Conservation (phyloP, 495 filamentous ascomycete species). For the Tuber magnatum region DNA sequence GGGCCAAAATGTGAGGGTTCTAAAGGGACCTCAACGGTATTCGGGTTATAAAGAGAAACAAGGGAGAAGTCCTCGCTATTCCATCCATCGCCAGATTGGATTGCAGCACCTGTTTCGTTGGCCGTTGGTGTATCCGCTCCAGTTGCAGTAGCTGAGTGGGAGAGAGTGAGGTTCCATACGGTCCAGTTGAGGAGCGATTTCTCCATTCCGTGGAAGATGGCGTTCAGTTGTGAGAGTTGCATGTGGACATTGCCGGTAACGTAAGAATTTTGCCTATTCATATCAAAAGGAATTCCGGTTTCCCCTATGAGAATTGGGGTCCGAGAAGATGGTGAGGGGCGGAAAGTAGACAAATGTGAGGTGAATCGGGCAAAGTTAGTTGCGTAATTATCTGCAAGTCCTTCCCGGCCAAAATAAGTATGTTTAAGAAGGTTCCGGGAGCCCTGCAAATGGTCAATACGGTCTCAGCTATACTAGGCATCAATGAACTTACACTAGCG, state of each 20-base stretch:
- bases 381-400: slow-evolving; percentile 34
- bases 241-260: slow-evolving; percentile 50
- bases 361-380: slow-evolving; percentile 37
- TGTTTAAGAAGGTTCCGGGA: slow-evolving; percentile 40
- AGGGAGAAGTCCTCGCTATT: slow-evolving; percentile 73
- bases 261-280: slow-evolving; percentile 66
- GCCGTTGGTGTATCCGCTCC: slow-evolving; percentile 8
- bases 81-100: slow-evolving; percentile 65
- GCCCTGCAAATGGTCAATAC: slow-evolving; percentile 19
- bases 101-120: slow-evolving; percentile 50
- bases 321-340: slow-evolving; percentile 11
- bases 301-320: slow-evolving; percentile 50
- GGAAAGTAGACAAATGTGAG: slow-evolving; percentile 26
- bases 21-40: slow-evolving; percentile 30
- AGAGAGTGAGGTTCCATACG: slow-evolving; percentile 36
- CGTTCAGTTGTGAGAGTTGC: slow-evolving; percentile 34
- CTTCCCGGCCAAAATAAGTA: slow-evolving; percentile 37
- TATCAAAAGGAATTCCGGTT: slow-evolving; percentile 71
- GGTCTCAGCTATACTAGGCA: background rate
- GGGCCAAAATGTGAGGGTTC: slow-evolving; percentile 18
- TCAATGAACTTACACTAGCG: slow-evolving; percentile 21
- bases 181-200: slow-evolving; percentile 38
- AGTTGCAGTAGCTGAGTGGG: slow-evolving; percentile 27
- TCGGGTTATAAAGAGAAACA: slow-evolving; percentile 50
- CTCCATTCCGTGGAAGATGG: slow-evolving; percentile 38